A percentile compares a stretch with the other conserved stretches of the same genome.
Conservation (phyloP, 371 early-diverging fungal species). For the Syncephalastrum racemosum region DNA sequence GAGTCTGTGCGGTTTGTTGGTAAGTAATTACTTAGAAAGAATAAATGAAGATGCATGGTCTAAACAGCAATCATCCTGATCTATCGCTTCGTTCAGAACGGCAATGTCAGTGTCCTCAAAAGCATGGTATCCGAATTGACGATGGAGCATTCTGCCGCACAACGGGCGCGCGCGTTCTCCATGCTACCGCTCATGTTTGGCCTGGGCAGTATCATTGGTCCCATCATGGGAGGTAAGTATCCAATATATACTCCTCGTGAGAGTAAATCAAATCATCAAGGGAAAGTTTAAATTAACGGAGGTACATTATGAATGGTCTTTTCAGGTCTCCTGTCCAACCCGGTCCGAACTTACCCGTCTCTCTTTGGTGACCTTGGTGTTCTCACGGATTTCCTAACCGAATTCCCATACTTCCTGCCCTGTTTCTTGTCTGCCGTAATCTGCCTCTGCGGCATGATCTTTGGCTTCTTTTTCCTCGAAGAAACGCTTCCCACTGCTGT, state of each 20-base stretch:
- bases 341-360: conserved; percentile 64
- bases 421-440: conserved; percentile 72
- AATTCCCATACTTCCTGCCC: conserved; percentile 85
- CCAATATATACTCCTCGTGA: not conserved
- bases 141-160: conserved; percentile 31
- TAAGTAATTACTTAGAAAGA: conserved; percentile 16
- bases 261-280: not conserved
- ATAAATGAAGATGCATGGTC: not conserved
- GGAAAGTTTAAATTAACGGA: not conserved
- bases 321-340: conserved; percentile 68
- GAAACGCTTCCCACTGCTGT: conserved; percentile 56
- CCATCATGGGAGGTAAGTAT: conserved; percentile 65
- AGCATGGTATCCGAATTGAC: conserved; percentile 87
- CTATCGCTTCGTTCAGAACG: conserved; percentile 31
- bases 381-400: conserved; percentile 55
- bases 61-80: not conserved
- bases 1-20: conserved; percentile 71
- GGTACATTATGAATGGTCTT: not conserved
- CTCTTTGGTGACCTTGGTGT: conserved; percentile 60
- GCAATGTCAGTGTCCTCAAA: conserved; percentile 83
- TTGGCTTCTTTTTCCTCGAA: conserved; percentile 71
- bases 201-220: conserved; percentile 65
- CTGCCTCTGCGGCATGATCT: conserved; percentile 59
- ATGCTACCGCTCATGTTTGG: conserved; percentile 60
- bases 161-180: conserved; percentile 55